Evolutionary conservation across 169 alveolate species (phyloP), one percentile per base, ranked within the genome.

Genomic region (Toxoplasma gondii): DNA sequence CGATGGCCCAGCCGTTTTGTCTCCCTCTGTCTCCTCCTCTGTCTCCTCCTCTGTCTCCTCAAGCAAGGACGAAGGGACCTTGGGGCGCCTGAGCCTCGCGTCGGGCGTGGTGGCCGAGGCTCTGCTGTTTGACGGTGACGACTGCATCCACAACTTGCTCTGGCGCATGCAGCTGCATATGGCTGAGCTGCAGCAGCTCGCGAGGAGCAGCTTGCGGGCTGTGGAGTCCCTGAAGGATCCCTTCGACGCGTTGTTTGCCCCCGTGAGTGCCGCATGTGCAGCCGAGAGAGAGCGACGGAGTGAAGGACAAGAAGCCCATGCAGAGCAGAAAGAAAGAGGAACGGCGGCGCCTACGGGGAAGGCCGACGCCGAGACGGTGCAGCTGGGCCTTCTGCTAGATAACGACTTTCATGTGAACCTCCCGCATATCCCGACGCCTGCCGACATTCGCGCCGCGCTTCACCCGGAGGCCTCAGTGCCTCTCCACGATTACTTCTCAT

Each of bases 101-200:
- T 88, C 86, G 0, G 95, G 95, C 22, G 83, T 93, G 7, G 91
- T 93, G 16, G 93, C 74, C 12, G 93, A 93, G 29, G 95, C 95
- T 22, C 45, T 5, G 27, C 95, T 93, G 80, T 93, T 88, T n/a
- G 95, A 93, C 91, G 88, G 93, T 0, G 83, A 70, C 9, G 91
- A 78, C 19, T 70, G 78, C 45, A 27, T 90, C 64, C 88, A 70
- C 88, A 93, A 93, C 92, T 70, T 93, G 39, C 58, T 93, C 49
- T 93, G 93, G 93, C 67, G 95, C 29, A 67, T 90, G 44, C 93
- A 88, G 49, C 80, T 93, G 88, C 95, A 93, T 44, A 58, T 93
- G 22, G 91, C 88, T 80, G 95, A 93, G 92, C 95, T 93, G 91
- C 95, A 93, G 69, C 92, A 88, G 67, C 91, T 83, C 78, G 95